These are phyloP conservation scores for Leccinum subfulvum DNA, from an alignment of 1,284 basidiomycete genomes.

Conservation along the genomic window DNA sequence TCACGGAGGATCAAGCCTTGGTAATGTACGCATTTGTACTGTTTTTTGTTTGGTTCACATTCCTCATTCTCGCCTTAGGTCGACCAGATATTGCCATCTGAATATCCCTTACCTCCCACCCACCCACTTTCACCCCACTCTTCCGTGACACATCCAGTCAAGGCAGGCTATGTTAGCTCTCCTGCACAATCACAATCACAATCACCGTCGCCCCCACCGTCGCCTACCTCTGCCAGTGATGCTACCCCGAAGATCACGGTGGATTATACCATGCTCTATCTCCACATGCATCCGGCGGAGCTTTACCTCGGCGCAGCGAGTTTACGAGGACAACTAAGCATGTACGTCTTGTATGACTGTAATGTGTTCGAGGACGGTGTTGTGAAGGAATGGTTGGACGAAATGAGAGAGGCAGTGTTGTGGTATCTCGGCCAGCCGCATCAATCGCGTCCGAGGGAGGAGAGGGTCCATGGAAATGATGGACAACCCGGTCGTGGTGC, in stretches of 20 bases:
- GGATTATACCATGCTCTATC: not conserved
- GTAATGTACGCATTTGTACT: conserved; percentile 9
- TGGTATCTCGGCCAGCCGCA: not conserved
- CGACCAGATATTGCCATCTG: conserved; percentile 12
- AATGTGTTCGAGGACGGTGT: not conserved
- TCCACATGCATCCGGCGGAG: not conserved
- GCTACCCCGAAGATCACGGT: not conserved
- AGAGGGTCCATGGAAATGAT: not conserved
- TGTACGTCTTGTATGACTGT: not conserved
- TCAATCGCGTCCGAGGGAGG: not conserved
- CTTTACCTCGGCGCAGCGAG: not conserved
- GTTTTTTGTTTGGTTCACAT: not conserved
- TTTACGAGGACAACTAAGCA: not conserved
- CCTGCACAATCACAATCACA: not conserved
- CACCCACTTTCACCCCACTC: conserved; percentile 24
- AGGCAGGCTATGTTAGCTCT: conserved; percentile 23
- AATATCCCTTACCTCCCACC: conserved; percentile 24
- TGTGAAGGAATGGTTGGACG: not conserved
- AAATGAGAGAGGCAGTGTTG: not conserved
- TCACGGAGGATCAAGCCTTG: conserved; percentile 18
- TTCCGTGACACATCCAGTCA: conserved; percentile 16
- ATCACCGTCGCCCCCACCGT: not conserved
- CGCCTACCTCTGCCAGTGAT: not conserved
- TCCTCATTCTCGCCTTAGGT: conserved; percentile 13
- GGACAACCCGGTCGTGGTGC: not conserved